Conservation (phyloP, 306 rosid species). For the Ceratonia siliqua region DNA sequence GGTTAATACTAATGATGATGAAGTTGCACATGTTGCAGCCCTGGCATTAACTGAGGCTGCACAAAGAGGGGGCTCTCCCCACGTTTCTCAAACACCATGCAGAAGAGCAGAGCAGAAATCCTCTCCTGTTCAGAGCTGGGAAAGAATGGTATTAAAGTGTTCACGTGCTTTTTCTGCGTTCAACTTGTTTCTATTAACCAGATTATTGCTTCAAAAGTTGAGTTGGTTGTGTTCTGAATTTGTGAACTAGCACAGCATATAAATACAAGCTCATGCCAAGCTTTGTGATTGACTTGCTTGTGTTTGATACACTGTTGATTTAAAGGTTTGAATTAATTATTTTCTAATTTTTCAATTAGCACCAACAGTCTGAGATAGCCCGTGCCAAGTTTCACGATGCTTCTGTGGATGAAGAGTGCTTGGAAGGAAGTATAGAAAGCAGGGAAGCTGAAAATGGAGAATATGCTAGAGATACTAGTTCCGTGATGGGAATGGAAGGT, state of each 20-base stretch:
- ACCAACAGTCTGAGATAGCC: slow-evolving; percentile 42
- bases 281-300: slow-evolving; percentile 38
- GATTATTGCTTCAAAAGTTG: neutral
- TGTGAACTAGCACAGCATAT: slow-evolving; percentile 40
- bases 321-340: slow-evolving; percentile 15
- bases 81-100: slow-evolving; percentile 47
- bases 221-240: slow-evolving; percentile 30
- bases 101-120: slow-evolving; percentile 47
- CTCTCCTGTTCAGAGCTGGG: slow-evolving; percentile 53
- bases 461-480: slow-evolving; percentile 56
- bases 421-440: slow-evolving; percentile 70
- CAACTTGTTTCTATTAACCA: neutral
- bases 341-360: slow-evolving; percentile 45
- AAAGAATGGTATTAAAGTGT: slow-evolving; percentile 47
- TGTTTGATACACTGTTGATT: slow-evolving; percentile 24
- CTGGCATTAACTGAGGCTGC: slow-evolving; percentile 70
- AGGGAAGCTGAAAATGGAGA: slow-evolving; percentile 78
- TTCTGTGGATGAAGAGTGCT: slow-evolving; percentile 53
- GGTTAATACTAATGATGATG: slow-evolving; percentile 52
- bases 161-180: neutral
- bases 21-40: slow-evolving; percentile 59
- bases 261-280: slow-evolving; percentile 39
- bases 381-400: slow-evolving; percentile 48
- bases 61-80: slow-evolving; percentile 68
- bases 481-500: slow-evolving; percentile 62